Evolutionary conservation across 306 rosid species (phyloP).

Genomic region (Trifolium repens): DNA sequence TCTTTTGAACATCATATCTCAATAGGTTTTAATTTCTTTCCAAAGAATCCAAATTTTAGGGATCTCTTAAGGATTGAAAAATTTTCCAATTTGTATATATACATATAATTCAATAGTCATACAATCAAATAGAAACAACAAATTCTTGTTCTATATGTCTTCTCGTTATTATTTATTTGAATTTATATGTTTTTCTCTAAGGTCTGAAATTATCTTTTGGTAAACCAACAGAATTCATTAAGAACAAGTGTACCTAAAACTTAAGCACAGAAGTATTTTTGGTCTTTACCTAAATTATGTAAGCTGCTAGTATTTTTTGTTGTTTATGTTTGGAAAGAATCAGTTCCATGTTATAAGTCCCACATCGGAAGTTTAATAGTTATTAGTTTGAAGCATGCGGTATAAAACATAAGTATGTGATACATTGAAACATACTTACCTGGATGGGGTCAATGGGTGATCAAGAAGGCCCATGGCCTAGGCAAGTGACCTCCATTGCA

Average conservation of each 20-base stretch:
- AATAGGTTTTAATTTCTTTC: no score
- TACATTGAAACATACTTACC: slow-evolving; percentile 15
- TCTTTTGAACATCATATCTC: slow-evolving; percentile 66
- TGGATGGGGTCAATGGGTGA: slow-evolving; percentile 38
- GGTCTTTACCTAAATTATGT: no score
- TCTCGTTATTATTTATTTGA: not conserved
- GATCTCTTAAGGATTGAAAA: not conserved
- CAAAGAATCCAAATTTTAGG: not conserved
- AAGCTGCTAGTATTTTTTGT: no score
- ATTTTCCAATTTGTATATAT: not conserved
- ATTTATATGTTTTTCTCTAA: no score
- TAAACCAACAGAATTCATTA: not conserved
- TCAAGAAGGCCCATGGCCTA: slow-evolving; percentile 52
- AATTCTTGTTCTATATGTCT: not conserved
- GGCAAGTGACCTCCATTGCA: slow-evolving; percentile 61
- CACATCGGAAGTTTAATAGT: no score
- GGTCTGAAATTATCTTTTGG: not conserved
- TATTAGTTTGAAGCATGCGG: no score
- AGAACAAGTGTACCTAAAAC: not conserved
- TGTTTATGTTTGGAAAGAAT: no score
- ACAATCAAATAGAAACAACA: not conserved
- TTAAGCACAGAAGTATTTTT: no score
- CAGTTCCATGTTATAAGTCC: no score
- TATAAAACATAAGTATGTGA: no score
- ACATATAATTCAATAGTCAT: not conserved